phyloP scores from a whole-genome alignment of 164 flowering plant genomes.

The Umbilicus rupestris region DNA sequence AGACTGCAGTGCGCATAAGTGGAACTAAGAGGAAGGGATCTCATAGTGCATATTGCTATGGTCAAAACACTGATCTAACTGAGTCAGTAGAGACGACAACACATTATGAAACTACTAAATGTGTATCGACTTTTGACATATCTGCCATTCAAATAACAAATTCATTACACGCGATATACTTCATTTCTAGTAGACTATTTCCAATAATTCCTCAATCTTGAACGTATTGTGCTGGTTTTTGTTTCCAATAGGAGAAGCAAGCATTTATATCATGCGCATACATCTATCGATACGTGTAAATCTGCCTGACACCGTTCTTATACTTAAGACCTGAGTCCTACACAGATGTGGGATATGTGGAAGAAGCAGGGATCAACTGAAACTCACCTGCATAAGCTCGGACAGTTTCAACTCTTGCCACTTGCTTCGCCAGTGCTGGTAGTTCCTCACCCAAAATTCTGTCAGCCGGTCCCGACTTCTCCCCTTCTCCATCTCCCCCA shows the following conservation, averaged over 20 bases:
- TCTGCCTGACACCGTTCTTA: neutral
- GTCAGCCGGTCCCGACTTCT: conserved; percentile 20
- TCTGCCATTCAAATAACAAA: neutral
- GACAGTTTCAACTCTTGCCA: conserved; percentile 81
- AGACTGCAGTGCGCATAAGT: too few species aligned
- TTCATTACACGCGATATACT: neutral
- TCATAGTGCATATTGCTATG: neutral
- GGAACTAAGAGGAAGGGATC: too few species aligned
- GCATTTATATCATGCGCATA: too few species aligned
- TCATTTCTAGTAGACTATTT: neutral
- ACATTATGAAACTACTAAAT: neutral
- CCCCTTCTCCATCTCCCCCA: conserved; percentile 32
- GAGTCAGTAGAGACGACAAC: neutral
- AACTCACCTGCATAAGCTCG: conserved; percentile 75
- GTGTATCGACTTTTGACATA: neutral
- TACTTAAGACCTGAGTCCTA: neutral
- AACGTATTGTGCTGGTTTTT: neutral
- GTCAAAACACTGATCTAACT: neutral
- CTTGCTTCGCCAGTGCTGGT: conserved; percentile 83
- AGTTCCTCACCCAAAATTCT: conserved; percentile 60
- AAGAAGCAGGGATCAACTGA: neutral
- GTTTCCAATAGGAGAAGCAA: too few species aligned
- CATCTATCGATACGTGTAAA: too few species aligned
- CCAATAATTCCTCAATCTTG: neutral
- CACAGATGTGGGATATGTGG: neutral